phyloP scores from a whole-genome alignment of 2,329 filamentous ascomycete species.

The Penicillium hesseltinei region DNA sequence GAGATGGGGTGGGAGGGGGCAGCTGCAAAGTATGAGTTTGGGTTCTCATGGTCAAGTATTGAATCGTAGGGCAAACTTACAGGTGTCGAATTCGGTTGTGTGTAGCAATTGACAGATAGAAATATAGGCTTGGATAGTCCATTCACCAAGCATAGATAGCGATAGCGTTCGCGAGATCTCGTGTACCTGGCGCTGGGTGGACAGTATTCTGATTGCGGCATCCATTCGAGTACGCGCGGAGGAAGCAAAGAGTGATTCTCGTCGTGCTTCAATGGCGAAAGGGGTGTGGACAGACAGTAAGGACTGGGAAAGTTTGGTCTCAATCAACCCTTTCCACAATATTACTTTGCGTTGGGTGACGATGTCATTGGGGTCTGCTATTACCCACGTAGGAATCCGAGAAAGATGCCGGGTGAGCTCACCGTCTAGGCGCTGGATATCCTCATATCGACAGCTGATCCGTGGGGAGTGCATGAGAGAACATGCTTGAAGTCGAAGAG shows the following conservation, averaged over 20 bases:
- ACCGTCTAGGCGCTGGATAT: conserved; percentile 41
- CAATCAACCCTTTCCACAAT: conserved; percentile 35
- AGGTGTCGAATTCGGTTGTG: conserved; percentile 19
- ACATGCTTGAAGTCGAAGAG: conserved; percentile 34
- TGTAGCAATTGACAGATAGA: conserved; percentile 41
- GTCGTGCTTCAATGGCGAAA: conserved; percentile 36
- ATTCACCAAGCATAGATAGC: conserved; percentile 36
- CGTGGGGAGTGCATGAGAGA: conserved; percentile 38
- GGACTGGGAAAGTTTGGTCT: conserved; percentile 36
- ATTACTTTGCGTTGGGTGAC: conserved; percentile 28
- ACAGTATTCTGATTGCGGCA: conserved; percentile 38
- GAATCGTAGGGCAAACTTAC: conserved; percentile 17
- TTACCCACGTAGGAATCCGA: conserved; percentile 35
- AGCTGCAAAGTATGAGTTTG: not conserved
- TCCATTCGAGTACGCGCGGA: conserved; percentile 39
- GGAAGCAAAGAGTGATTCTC: conserved; percentile 34
- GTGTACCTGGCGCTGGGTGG: conserved; percentile 35
- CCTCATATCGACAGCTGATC: conserved; percentile 41
- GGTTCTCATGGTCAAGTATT: not conserved
- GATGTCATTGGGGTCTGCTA: conserved; percentile 18
- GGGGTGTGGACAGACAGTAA: conserved; percentile 42
- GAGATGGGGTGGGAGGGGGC: conserved; percentile 4
- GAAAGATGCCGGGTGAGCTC: conserved; percentile 37
- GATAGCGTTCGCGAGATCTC: conserved; percentile 35
- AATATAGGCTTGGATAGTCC: conserved; percentile 38